Evolutionary conservation across 352 stramenopile species (phyloP), one percentile per base, ranked within the genome.

Genomic region (Globisporangium canariense): DNA sequence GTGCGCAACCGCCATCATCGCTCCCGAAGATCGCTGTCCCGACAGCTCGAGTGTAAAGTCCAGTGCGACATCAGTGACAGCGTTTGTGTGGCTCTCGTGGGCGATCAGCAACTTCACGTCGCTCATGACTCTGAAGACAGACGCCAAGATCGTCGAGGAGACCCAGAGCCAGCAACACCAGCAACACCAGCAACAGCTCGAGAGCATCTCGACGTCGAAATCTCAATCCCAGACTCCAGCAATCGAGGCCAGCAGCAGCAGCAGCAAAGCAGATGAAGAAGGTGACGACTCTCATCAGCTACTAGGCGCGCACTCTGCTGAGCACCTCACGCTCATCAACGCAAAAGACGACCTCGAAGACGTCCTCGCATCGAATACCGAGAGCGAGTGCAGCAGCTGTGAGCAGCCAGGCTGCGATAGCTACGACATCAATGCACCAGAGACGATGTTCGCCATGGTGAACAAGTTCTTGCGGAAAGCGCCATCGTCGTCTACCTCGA

Each of bases 21-120:
- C 38, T 16, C 55, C 55, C n/a, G 22, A 20, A 11, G 25, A 41
- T 20, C 38, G 18, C 34, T 34, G 9, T 22, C 53, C 13, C 14
- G 30, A 11, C 36, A 60, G 54, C 13, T 41, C 36, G 8, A 41
- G 55, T 28, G 8, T 41, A 40, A 61, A 52, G 40, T 7, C 40
- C 28, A 8, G n/a, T n/a, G n/a, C 38, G 40, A 52, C 18, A 11
- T 11, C 58, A 60, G 34, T 40, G n/a, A 60, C 32, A 2, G 9
- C 53, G 10, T 50, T 40, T n/a, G 38, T 18, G 18, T 60, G 55
- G 55, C 14, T 60, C 25, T 50, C 55, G 38, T 28, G 55, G 18
- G 38, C 38, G 10, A 13, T 60, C 20, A 47, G 43, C 38, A 49
- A 6, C 55, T 40, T 38, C 55, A 38, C 18, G 43, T 45, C 30